Percentiles rank a stretch among this genome's conserved stretches.
Conservation (phyloP, 257 asterid species). For the Scutellaria barbata region DNA sequence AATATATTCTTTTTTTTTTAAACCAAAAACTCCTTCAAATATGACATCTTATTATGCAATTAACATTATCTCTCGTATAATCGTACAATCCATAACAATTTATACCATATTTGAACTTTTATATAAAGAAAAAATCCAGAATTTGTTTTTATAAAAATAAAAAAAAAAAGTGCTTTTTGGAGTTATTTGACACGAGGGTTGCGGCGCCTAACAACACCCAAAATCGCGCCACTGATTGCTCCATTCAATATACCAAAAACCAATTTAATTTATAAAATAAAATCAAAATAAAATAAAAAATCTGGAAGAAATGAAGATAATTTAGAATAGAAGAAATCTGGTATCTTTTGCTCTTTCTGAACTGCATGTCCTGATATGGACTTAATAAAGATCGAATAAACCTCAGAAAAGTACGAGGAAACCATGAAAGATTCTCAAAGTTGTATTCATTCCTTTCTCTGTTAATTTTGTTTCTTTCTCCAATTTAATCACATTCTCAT, state of each 20-base stretch:
- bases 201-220: conserved; percentile 59
- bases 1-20: too few species aligned
- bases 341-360: neutral
- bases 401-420: too few species aligned
- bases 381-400: too few species aligned
- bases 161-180: neutral
- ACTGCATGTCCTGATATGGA: neutral
- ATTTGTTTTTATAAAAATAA: too few species aligned
- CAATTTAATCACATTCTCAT: conserved; percentile 27
- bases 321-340: conserved; percentile 3
- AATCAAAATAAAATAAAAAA: too few species aligned
- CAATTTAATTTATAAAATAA: neutral
- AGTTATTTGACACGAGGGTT: conserved; percentile 31
- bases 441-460: too few species aligned
- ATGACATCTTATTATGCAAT: too few species aligned
- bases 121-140: neutral
- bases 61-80: too few species aligned
- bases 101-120: too few species aligned
- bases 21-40: too few species aligned
- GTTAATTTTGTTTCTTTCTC: neutral
- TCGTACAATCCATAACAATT: too few species aligned
- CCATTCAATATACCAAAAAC: conserved; percentile 24
- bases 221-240: conserved; percentile 68
- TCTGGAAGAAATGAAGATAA: neutral
- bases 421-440: too few species aligned